Evolutionary conservation across 257 asterid species (phyloP), one percentile per base, ranked within the genome.

Genomic region (Plantago elongata): DNA sequence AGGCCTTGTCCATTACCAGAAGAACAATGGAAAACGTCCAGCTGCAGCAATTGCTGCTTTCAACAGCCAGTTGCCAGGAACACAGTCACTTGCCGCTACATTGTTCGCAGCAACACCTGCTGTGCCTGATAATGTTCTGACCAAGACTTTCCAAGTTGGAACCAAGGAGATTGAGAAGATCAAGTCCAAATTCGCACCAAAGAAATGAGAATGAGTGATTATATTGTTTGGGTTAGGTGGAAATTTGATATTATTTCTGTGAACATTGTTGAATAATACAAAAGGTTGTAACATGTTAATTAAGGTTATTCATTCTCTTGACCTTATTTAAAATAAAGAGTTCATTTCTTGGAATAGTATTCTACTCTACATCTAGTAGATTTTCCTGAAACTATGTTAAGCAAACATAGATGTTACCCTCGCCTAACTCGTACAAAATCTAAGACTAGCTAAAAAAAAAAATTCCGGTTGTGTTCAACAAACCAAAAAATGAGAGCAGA

Each of bases 11-110:
- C 93, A 87, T 67, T 92, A 79, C 81, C 98, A 92, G 73, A 83
- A 76, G 83, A 92, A 92, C 79, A 83, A 74, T 44, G 94, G 88
- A 0, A 18, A 66, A 14, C 15, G 52, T 2, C 63, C 84, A 0
- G 94, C 90, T 0, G 69, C 94, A 12, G 90, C 75, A 9, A 71
- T 82, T 37, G 43, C 85, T 45, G 95, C 82, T n/a, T 87, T 87
- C 85, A 87, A 87, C 64, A 83, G 95, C 66, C 95, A 87, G 77
- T 72, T 87, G 8, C 89, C 88, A 0, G 94, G 95, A 6, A 84
- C 96, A 5, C 88, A 79, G 74, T 80, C 90, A 8, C 67, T 87
- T 12, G 81, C 82, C 6, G 69, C 77, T 40, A 69, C 90, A 0
- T 16, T 87, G 72, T 84, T 87, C 10, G 79, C 74, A 0, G 83